These are phyloP conservation scores for Casuarina cunninghamiana DNA, from an alignment of 306 rosid genomes.

Conservation along the genomic window DNA sequence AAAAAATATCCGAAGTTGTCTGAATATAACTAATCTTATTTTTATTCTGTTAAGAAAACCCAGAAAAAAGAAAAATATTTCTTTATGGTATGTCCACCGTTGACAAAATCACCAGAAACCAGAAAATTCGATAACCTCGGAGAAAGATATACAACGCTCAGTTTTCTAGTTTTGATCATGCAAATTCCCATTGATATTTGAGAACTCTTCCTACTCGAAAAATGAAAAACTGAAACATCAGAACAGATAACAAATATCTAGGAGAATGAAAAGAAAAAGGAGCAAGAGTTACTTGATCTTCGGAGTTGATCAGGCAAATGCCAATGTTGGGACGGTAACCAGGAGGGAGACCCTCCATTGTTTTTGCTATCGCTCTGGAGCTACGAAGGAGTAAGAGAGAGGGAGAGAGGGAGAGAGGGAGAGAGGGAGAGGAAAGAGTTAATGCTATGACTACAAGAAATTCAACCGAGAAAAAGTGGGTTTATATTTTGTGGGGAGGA, in stretches of 20 bases:
- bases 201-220: neutral
- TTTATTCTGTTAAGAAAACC: neutral
- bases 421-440: conserved; percentile 8
- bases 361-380: conserved; percentile 23
- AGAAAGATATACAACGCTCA: neutral
- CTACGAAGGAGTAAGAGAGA: neutral
- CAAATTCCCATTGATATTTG: neutral
- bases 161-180: neutral
- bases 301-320: conserved; percentile 85
- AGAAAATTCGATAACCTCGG: neutral
- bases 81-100: neutral
- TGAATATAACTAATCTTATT: neutral
- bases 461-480: conserved; percentile 13
- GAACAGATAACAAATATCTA: neutral
- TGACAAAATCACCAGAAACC: conserved; percentile 4
- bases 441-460: conserved; percentile 18
- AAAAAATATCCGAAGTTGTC: neutral
- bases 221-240: neutral
- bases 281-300: conserved; percentile 55
- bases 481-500: conserved; percentile 35
- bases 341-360: conserved; percentile 85
- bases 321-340: conserved; percentile 99
- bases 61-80: neutral
- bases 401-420: conserved; percentile 11
- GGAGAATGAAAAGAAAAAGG: neutral